Conservation (phyloP, 2,329 filamentous ascomycete species). For the Neopestalotiopsis rosae region DNA sequence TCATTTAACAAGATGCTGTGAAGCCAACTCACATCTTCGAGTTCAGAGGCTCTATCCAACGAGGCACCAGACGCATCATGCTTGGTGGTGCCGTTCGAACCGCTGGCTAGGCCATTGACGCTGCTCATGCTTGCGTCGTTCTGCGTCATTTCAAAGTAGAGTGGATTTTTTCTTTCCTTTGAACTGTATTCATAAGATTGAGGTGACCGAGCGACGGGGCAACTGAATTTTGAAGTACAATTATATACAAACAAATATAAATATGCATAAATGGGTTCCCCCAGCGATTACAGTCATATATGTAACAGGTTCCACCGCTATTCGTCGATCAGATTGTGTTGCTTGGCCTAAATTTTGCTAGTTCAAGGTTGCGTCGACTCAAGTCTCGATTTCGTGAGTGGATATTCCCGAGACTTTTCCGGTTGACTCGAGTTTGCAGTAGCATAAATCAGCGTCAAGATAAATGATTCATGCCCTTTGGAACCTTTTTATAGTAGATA, state of each 20-base stretch:
- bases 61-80: neutral
- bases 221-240: neutral
- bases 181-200: neutral
- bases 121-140: neutral
- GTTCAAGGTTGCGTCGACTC: neutral
- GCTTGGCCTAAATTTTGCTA: constrained; percentile 6
- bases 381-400: constrained; percentile 13
- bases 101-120: neutral
- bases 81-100: neutral
- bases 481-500: neutral
- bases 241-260: neutral
- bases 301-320: neutral
- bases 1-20: neutral
- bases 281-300: neutral
- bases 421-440: neutral
- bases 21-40: constrained; percentile 46
- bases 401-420: constrained; percentile 20
- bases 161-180: neutral
- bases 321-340: neutral
- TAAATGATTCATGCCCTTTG: neutral
- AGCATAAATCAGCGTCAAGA: neutral
- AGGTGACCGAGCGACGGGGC: neutral
- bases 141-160: neutral
- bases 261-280: neutral
- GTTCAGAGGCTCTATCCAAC: constrained; percentile 47